phyloP scores from a whole-genome alignment of 106 monocot genomes.

The Alisma plantagoaquatica region DNA sequence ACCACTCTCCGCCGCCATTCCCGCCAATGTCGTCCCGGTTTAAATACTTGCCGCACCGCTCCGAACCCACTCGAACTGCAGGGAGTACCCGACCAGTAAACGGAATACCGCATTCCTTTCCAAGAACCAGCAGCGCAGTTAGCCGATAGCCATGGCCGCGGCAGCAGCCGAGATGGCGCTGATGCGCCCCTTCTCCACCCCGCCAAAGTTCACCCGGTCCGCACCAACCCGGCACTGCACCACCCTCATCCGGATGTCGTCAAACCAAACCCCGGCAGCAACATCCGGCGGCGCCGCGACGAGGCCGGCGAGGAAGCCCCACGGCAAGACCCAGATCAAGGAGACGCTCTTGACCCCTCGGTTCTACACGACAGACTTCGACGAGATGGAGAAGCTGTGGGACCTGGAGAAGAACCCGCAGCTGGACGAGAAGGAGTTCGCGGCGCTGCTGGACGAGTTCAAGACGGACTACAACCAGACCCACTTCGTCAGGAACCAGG shows the following conservation, averaged over 20 bases:
- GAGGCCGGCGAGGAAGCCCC: slow-evolving; percentile 15
- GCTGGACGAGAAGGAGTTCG: slow-evolving; percentile 84
- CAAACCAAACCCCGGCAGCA: no score
- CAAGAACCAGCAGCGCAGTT: no score
- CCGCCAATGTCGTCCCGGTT: no score
- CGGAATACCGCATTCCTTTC: no score
- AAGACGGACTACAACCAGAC: slow-evolving; percentile 99
- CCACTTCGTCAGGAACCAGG: slow-evolving; percentile 78
- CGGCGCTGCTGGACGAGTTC: slow-evolving; percentile 82
- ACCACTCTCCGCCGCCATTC: no score
- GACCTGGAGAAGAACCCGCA: slow-evolving; percentile 85
- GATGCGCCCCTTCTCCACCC: slow-evolving; percentile 28
- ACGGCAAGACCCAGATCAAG: slow-evolving; percentile 42
- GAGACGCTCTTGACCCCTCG: slow-evolving; percentile 83
- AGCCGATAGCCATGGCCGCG: not conserved
- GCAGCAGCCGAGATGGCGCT: slow-evolving; percentile 51
- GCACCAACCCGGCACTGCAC: slow-evolving; percentile 2
- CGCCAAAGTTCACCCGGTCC: slow-evolving; percentile 10
- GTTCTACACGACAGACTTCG: slow-evolving; percentile 97
- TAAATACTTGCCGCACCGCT: no score
- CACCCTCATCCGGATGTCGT: slow-evolving; percentile 20
- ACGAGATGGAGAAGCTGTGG: slow-evolving; percentile 92
- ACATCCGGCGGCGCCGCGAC: slow-evolving; percentile 11
- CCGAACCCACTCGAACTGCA: no score
- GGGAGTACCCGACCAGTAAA: no score